These are phyloP conservation scores for Camellia oleifera DNA, from an alignment of 179 eudicot genomes.

Conservation along the genomic window DNA sequence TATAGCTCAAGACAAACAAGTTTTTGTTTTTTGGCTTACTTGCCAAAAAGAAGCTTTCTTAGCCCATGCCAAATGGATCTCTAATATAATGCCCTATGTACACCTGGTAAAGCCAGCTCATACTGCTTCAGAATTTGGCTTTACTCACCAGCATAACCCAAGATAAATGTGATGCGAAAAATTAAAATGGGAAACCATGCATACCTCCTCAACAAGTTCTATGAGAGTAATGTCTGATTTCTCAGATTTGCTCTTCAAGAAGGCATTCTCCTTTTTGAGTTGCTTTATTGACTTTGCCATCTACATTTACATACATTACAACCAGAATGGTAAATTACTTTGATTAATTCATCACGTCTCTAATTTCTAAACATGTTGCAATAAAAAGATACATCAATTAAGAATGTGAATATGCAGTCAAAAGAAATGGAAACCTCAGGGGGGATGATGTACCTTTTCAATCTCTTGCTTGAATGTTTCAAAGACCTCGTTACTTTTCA, in stretches of 20 bases:
- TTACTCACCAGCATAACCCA: too few relatives aligned
- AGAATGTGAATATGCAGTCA: neutral
- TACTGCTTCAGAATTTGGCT: too few relatives aligned
- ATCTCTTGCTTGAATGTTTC: conserved; percentile 96
- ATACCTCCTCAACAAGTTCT: conserved; percentile 93
- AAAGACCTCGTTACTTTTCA: conserved; percentile 96
- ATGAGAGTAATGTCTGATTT: conserved; percentile 79
- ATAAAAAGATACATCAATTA: neutral
- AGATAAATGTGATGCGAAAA: too few relatives aligned
- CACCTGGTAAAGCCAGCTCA: too few relatives aligned
- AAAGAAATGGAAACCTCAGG: neutral
- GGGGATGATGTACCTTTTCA: conserved; percentile 59
- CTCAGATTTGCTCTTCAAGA: conserved; percentile 84
- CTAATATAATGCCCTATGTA: too few relatives aligned
- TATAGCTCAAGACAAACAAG: too few relatives aligned
- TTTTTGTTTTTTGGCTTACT: too few relatives aligned
- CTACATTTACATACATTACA: conserved; percentile 34
- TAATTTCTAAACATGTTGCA: neutral
- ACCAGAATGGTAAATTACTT: conserved; percentile 5
- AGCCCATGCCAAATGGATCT: too few relatives aligned
- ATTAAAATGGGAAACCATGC: conserved; percentile 31
- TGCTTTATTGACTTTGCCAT: conserved; percentile 90
- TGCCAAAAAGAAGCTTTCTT: too few relatives aligned
- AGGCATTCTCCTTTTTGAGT: conserved; percentile 79
- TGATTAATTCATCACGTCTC: conserved; percentile 4